Conservation (phyloP, 2,329 filamentous ascomycete species). For the Aureobasidium sp. region DNA sequence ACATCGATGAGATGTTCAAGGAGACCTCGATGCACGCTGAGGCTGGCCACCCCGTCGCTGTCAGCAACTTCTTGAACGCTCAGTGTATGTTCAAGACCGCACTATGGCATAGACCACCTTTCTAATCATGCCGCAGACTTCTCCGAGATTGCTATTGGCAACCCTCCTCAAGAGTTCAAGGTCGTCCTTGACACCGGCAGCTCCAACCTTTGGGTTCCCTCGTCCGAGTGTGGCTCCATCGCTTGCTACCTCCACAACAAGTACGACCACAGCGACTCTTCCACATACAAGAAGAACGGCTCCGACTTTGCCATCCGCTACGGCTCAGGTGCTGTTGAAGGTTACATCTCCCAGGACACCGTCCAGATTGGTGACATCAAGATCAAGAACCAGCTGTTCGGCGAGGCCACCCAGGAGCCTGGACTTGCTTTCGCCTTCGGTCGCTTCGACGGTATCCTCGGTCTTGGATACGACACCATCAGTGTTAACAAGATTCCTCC, state of each 20-base stretch:
- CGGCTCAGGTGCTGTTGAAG: constrained; percentile 87
- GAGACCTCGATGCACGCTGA: constrained; percentile 60
- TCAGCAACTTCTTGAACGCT: constrained; percentile 97
- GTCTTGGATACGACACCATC: constrained; percentile 89
- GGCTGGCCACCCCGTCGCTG: constrained; percentile 70
- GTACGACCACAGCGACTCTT: constrained; percentile 87
- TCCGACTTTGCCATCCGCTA: constrained; percentile 88
- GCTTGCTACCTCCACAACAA: constrained; percentile 96
- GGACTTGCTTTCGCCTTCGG: constrained; percentile 97
- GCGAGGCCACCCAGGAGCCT: constrained; percentile 91
- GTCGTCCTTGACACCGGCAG: constrained; percentile 97
- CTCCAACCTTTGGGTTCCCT: constrained; percentile 98
- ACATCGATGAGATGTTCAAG: constrained; percentile 73
- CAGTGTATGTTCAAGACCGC: constrained; percentile 63
- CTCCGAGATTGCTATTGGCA: constrained; percentile 90
- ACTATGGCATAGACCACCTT: neutral
- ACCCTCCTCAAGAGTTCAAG: constrained; percentile 92
- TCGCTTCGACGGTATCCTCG: constrained; percentile 92
- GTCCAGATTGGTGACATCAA: constrained; percentile 82
- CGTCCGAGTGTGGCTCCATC: constrained; percentile 81
- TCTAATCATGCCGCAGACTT: constrained; percentile 58
- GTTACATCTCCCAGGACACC: constrained; percentile 85
- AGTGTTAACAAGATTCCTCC: constrained; percentile 94
- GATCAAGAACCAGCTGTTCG: constrained; percentile 87
- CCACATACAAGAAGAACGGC: constrained; percentile 90